These are phyloP conservation scores for Trichosanthes truncata DNA, from an alignment of 306 rosid species.

Conservation along the genomic window DNA sequence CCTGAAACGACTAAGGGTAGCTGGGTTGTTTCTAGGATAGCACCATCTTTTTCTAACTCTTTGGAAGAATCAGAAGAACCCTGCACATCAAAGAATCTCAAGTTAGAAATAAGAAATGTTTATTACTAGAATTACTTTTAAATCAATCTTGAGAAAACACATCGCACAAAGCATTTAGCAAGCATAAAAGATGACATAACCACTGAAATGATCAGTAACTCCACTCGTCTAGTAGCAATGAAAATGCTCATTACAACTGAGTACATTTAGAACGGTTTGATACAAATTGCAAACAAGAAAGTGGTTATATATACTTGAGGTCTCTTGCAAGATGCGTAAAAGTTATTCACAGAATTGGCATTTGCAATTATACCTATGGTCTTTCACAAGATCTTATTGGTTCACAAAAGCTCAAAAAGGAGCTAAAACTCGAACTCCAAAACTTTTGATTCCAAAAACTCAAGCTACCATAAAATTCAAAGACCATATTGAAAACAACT, in stretches of 20 bases:
- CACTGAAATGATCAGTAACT: background rate
- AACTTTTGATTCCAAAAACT: background rate
- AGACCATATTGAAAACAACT: background rate
- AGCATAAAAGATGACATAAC: background rate
- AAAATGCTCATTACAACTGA: background rate
- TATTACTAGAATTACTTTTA: background rate
- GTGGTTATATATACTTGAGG: background rate
- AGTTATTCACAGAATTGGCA: background rate
- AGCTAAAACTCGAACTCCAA: background rate
- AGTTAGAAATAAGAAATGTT: background rate
- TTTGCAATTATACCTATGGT: background rate
- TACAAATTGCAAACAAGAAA: background rate
- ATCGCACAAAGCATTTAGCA: background rate
- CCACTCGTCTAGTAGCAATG: background rate
- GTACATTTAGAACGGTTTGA: background rate
- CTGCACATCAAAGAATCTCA: conserved; percentile 29
- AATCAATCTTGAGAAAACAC: background rate
- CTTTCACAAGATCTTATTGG: background rate
- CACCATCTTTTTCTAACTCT: conserved; percentile 22
- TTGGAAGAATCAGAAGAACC: conserved; percentile 24
- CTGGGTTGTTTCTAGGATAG: conserved; percentile 24
- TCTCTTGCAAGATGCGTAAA: background rate
- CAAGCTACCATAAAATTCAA: background rate
- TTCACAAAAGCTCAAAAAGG: background rate
- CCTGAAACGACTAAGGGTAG: background rate